phyloP scores from a whole-genome alignment of 306 rosid species.

The Chamaecrista fasciculata region DNA sequence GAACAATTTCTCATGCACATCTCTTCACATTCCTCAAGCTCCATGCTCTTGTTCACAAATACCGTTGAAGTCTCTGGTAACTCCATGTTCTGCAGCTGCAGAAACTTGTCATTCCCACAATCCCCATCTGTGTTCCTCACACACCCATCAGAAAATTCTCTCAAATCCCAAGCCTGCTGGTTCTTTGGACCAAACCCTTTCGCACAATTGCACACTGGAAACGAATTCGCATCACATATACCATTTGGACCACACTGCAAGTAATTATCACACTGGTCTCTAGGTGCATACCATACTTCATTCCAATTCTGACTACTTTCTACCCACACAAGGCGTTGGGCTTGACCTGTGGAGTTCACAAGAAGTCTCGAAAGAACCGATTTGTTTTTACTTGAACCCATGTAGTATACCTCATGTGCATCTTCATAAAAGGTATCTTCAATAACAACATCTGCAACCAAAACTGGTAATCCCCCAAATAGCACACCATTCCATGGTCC shows the following conservation, averaged over 20 bases:
- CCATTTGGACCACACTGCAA: constrained; percentile 66
- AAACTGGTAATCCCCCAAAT: constrained; percentile 50
- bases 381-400: constrained; percentile 29
- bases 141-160: constrained; percentile 79
- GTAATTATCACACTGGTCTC: constrained; percentile 64
- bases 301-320: constrained; percentile 42
- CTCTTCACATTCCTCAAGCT: constrained; percentile 34
- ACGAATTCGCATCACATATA: constrained; percentile 54
- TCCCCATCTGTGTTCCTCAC: constrained; percentile 45
- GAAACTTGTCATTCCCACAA: constrained; percentile 50
- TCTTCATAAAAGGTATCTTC: constrained; percentile 35
- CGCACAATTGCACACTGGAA: constrained; percentile 67
- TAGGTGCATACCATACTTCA: constrained; percentile 61
- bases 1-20: constrained; percentile 56
- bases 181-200: constrained; percentile 56
- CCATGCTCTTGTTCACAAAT: constrained; percentile 44
- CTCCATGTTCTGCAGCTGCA: constrained; percentile 39
- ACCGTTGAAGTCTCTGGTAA: constrained; percentile 59
- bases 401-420: constrained; percentile 49
- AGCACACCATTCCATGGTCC: constrained; percentile 67
- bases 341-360: constrained; percentile 34
- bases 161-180: constrained; percentile 52
- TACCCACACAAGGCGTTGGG: constrained; percentile 56
- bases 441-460: too few species aligned
- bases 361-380: constrained; percentile 43